phyloP scores from a whole-genome alignment of 2,329 filamentous ascomycete species.

The Aspergillus intermedius region DNA sequence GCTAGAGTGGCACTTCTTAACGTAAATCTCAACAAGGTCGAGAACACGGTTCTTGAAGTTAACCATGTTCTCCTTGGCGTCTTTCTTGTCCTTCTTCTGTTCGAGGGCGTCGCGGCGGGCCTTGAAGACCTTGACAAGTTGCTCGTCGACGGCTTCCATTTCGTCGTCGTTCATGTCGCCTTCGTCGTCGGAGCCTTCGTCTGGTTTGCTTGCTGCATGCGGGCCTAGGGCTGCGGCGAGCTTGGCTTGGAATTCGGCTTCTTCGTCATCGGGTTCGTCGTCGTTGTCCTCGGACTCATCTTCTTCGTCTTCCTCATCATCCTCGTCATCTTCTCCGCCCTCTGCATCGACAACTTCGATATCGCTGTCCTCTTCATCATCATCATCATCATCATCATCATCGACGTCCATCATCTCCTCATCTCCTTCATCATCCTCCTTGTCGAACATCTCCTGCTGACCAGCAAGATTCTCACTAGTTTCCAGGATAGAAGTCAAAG shows the following conservation, averaged over 20 bases:
- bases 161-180: conserved; percentile 91
- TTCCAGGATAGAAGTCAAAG: conserved; percentile 58
- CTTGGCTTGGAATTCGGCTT: conserved; percentile 63
- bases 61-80: conserved; percentile 80
- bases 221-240: conserved; percentile 73
- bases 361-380: conserved; percentile 52
- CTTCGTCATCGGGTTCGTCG: conserved; percentile 44
- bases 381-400: conserved; percentile 43
- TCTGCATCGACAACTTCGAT: conserved; percentile 43
- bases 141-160: conserved; percentile 82
- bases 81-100: conserved; percentile 77
- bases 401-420: conserved; percentile 48
- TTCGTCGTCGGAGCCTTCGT: conserved; percentile 57
- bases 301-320: conserved; percentile 25
- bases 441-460: conserved; percentile 78
- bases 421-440: conserved; percentile 54
- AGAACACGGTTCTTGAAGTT: conserved; percentile 94
- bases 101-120: conserved; percentile 61
- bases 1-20: conserved; percentile 68
- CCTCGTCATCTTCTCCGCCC: conserved; percentile 30
- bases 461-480: conserved; percentile 76
- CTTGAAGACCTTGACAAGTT: conserved; percentile 78
- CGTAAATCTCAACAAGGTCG: conserved; percentile 77
- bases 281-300: conserved; percentile 37
- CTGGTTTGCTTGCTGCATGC: conserved; percentile 44